Percentiles rank a stretch among this genome's conserved stretches.
These are phyloP conservation scores for Cyberlindnera nakhonratchasimensis DNA, from an alignment of 805 yeast genomes.

Conservation along the genomic window DNA sequence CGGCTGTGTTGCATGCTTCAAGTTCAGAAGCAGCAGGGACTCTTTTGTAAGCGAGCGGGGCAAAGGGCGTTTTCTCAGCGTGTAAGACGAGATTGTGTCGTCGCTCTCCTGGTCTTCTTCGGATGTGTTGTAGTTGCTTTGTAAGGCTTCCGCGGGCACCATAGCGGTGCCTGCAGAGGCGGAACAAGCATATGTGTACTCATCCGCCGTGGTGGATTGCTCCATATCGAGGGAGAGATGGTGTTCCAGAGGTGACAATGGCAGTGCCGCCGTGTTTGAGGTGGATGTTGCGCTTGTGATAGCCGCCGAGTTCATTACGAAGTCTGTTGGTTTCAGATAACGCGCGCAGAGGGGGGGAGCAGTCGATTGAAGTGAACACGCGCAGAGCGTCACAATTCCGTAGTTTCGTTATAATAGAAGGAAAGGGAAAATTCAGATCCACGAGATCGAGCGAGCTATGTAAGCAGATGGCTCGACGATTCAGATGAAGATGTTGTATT, in stretches of 20 bases:
- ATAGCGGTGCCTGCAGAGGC: neutral
- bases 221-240: neutral
- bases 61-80: neutral
- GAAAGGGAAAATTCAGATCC: no score
- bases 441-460: no score
- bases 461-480: no score
- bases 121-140: neutral
- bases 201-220: neutral
- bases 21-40: constrained; percentile 12
- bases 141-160: neutral
- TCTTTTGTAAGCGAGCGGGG: constrained; percentile 11
- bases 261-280: neutral
- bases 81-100: neutral
- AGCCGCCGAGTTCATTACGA: constrained; percentile 1
- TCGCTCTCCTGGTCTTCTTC: constrained; percentile 7
- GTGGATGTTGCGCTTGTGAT: neutral
- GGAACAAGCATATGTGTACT: neutral
- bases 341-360: constrained; percentile 2
- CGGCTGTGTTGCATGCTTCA: constrained; percentile 7
- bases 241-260: neutral
- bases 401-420: neutral
- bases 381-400: neutral
- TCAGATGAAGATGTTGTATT: no score
- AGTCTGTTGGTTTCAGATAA: constrained; percentile 1
- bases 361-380: neutral